phyloP scores from a whole-genome alignment of 768 basidiomycete species.

The Steccherinum ochraceum region DNA sequence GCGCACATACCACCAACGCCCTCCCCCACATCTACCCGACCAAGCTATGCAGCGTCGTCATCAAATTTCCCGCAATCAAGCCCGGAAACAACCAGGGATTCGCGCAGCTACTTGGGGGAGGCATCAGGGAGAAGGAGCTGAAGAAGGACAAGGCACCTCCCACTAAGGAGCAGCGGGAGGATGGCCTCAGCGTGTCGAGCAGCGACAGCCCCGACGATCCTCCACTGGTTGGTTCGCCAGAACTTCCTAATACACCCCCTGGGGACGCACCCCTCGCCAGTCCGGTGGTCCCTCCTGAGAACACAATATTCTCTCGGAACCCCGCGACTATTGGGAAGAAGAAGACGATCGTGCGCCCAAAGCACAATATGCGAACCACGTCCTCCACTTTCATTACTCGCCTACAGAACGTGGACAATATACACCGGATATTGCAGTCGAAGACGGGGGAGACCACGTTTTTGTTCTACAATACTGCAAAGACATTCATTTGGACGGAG shows the following conservation, averaged over 20 bases:
- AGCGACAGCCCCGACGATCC: conserved; percentile 69
- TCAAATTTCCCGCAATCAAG: conserved; percentile 58
- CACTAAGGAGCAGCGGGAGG: conserved; percentile 26
- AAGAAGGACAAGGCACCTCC: conserved; percentile 27
- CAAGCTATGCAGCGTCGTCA: conserved; percentile 50
- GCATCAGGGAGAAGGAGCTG: conserved; percentile 48
- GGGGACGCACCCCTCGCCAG: neutral
- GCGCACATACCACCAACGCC: conserved; percentile 28
- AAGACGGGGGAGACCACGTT: conserved; percentile 85
- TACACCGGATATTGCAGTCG: conserved; percentile 61
- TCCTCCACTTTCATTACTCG: conserved; percentile 91
- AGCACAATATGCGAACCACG: conserved; percentile 85
- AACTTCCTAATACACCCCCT: conserved; percentile 14
- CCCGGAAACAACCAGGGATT: conserved; percentile 51
- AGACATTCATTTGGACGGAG: conserved; percentile 84
- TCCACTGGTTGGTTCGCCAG: conserved; percentile 26
- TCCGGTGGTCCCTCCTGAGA: conserved; percentile 38
- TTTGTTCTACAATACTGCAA: conserved; percentile 82
- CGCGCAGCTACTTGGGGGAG: conserved; percentile 57
- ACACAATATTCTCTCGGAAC: conserved; percentile 56
- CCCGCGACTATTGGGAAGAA: conserved; percentile 51
- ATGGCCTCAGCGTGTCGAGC: conserved; percentile 75
- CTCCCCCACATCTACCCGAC: conserved; percentile 45
- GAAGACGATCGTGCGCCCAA: conserved; percentile 62
- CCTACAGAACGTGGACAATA: conserved; percentile 73